Evolutionary conservation across 2,329 filamentous ascomycete genomes (phyloP), one percentile per base, ranked within the genome.

Genomic region (Colletotrichum ledebouriae): DNA sequence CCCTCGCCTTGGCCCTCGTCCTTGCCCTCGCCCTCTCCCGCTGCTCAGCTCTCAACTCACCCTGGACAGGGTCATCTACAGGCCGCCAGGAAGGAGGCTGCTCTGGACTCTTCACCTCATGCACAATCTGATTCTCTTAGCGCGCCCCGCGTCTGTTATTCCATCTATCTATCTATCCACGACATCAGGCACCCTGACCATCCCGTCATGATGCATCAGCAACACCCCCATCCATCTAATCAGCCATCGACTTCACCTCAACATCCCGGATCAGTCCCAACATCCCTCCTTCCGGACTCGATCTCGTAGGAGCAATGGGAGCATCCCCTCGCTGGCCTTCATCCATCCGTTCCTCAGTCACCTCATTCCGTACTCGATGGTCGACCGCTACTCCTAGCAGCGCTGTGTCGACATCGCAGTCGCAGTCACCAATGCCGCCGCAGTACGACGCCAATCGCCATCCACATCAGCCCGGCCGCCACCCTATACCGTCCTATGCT

Each of bases 401-500:
- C 25, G 25, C 25, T 25, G 25, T 25, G 25, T 25, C 34, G 34
- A 7, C n/a, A 6, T 55, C 17, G 37, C 37, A 13, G 52, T 34
- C 33, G 52, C 34, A 15, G 34, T 29, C 46, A 29, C 25, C 63
- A 62, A 50, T 53, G 57, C 50, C 57, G 49, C 44, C 49, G 55
- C 61, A 55, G 41, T 37, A 22, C 50, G 55, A 65, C 56, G 56
- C 49, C 47, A 58, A 52, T 47, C 47, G 57, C 42, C 61, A 50
- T 58, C 60, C 53, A 68, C 56, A 69, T 25, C 59, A 42, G 34
- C 34, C 42, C 41, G 53, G 10, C 47, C 42, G 34, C 39, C 41
- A 59, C 46, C 53, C 47, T 53, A 42, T 66, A 50, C 63, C 67
- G 52, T 67, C 63, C 58, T 50, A 67, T 69, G 50, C 52, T 62